These are phyloP conservation scores for Kurtzmaniella quercitrusa DNA, from an alignment of 1,139 yeast genomes.

Conservation along the genomic window DNA sequence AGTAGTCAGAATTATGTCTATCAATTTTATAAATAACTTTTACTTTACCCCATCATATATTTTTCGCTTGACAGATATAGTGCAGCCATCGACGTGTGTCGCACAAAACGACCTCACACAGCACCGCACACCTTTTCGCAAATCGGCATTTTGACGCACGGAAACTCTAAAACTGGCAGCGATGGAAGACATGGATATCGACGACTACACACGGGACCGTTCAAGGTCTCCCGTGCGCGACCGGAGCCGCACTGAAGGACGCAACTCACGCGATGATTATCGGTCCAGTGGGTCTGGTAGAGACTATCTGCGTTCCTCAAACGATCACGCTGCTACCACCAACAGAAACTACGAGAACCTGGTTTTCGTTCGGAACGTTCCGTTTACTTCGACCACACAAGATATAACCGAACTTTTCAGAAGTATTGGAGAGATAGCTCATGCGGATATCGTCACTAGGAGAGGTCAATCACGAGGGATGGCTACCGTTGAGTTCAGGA, in stretches of 20 bases:
- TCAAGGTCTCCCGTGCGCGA: conserved; percentile 46
- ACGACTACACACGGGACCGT: conserved; percentile 53
- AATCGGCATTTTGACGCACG: not conserved
- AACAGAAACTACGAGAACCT: conserved; percentile 69
- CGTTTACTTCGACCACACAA: conserved; percentile 57
- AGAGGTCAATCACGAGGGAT: conserved; percentile 86
- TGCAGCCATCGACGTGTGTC: not conserved
- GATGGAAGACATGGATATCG: conserved; percentile 55
- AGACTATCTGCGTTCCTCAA: conserved; percentile 7
- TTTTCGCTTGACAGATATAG: too few relatives aligned
- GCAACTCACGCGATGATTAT: conserved; percentile 13
- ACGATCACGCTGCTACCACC: conserved; percentile 22
- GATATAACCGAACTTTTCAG: conserved; percentile 60
- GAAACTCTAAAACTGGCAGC: not conserved
- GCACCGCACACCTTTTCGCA: not conserved
- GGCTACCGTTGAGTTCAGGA: conserved; percentile 87
- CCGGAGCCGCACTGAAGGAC: conserved; percentile 20
- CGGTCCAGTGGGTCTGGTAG: conserved; percentile 21
- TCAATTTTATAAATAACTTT: too few relatives aligned
- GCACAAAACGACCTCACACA: conserved; percentile 1
- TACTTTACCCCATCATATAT: too few relatives aligned
- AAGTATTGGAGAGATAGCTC: conserved; percentile 65
- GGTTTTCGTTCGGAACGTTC: conserved; percentile 70
- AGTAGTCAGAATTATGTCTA: too few relatives aligned
- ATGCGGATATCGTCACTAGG: conserved; percentile 84